Percentiles rank a stretch among this genome's conserved stretches.
Evolutionary conservation across 1,139 yeast species (phyloP).

Genomic region (Saccharomycopsis crataegensis): DNA sequence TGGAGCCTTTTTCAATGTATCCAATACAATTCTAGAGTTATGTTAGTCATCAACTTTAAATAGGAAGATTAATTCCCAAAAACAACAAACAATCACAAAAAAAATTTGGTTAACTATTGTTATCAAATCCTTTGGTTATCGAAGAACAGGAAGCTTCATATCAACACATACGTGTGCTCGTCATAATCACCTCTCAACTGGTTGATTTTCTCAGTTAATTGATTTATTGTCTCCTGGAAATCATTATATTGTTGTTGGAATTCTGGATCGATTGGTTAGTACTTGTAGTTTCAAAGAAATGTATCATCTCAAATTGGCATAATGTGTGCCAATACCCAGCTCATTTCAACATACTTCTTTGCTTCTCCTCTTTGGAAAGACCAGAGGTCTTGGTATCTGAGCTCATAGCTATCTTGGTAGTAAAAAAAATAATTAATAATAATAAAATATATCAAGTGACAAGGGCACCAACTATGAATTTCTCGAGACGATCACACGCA

Average conservation of each 20-base stretch:
- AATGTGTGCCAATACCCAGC: not conserved
- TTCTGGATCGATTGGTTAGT: constrained; percentile 21
- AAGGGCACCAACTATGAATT: too few relatives aligned
- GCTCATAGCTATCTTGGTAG: not conserved
- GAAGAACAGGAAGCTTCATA: not conserved
- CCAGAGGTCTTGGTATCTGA: not conserved
- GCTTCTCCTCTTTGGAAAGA: constrained; percentile 14
- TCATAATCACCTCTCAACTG: constrained; percentile 44
- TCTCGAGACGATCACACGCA: too few relatives aligned
- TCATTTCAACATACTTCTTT: constrained; percentile 6
- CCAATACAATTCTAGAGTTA: constrained; percentile 37
- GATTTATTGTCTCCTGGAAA: constrained; percentile 53
- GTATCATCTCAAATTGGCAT: too few relatives aligned
- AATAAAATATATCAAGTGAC: too few relatives aligned
- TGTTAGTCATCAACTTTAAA: too few relatives aligned
- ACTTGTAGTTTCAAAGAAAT: not conserved
- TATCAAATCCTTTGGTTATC: not conserved
- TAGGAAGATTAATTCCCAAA: not conserved
- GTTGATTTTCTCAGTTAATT: constrained; percentile 48
- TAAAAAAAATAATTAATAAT: too few relatives aligned
- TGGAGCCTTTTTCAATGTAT: constrained; percentile 47
- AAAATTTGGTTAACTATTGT: not conserved
- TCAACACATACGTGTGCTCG: constrained; percentile 32
- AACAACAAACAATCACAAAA: too few relatives aligned
- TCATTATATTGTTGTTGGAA: constrained; percentile 55